These are phyloP conservation scores for Lasiosphaeria hispida DNA, from an alignment of 495 filamentous ascomycete genomes.

Conservation along the genomic window DNA sequence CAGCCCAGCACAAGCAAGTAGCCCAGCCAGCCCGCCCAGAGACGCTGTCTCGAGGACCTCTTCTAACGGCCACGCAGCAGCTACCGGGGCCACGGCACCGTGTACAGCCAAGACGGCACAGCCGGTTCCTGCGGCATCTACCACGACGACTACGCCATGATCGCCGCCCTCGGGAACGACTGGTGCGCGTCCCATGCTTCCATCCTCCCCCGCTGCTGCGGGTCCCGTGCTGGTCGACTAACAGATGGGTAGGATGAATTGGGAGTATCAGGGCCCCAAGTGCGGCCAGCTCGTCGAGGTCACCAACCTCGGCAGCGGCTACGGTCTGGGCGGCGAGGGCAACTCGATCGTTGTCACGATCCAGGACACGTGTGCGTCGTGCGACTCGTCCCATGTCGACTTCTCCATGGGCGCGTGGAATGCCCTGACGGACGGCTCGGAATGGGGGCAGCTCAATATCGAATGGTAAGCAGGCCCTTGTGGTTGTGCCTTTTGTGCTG, in stretches of 20 bases:
- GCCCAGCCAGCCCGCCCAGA: background rate
- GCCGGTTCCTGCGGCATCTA: conserved; percentile 31
- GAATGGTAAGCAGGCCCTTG: conserved; percentile 17
- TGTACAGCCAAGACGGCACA: conserved; percentile 25
- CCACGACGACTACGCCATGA: conserved; percentile 21
- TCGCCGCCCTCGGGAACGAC: conserved; percentile 26
- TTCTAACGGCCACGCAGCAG: conserved; percentile 11
- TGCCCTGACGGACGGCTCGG: conserved; percentile 15
- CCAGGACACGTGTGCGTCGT: conserved; percentile 32
- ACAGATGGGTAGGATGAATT: conserved; percentile 3
- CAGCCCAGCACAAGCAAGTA: too few species aligned
- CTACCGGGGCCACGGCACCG: conserved; percentile 25
- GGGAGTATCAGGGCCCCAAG: conserved; percentile 17
- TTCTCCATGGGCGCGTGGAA: conserved; percentile 25
- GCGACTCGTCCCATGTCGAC: conserved; percentile 29
- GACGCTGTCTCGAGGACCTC: background rate
- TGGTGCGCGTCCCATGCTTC: background rate
- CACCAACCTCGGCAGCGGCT: conserved; percentile 30
- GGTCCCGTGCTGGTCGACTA: too few species aligned
- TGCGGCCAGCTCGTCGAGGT: conserved; percentile 34
- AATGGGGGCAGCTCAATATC: conserved; percentile 16
- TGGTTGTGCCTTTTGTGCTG: background rate
- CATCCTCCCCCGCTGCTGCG: too few species aligned
- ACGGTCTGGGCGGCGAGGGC: conserved; percentile 28
- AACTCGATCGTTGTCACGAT: conserved; percentile 29